These are phyloP conservation scores for Uromyces viciae-fabae DNA, from an alignment of 1,284 basidiomycete genomes.

Conservation along the genomic window DNA sequence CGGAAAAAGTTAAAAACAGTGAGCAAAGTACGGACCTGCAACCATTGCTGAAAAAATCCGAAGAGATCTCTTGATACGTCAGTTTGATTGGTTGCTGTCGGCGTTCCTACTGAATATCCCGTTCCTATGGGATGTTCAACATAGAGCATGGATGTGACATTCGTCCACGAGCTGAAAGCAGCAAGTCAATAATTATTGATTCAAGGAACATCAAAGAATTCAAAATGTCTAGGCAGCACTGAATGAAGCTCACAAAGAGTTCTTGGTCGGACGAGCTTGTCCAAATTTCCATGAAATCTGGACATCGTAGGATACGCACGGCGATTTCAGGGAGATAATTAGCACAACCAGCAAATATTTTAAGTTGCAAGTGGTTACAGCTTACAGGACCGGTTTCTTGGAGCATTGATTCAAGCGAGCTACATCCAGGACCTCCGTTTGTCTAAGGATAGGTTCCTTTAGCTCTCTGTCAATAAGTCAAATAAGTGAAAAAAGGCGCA, in stretches of 20 bases:
- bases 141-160: conserved; percentile 34
- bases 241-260: conserved; percentile 65
- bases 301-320: background rate
- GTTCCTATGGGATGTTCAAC: conserved; percentile 40
- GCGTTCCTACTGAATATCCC: conserved; percentile 32
- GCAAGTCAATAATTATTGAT: background rate
- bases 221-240: background rate
- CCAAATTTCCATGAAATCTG: conserved; percentile 62
- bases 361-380: background rate
- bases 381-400: conserved; percentile 43
- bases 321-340: background rate
- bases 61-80: conserved; percentile 37
- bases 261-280: conserved; percentile 64
- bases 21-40: background rate
- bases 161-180: conserved; percentile 31
- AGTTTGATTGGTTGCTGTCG: conserved; percentile 25
- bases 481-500: background rate
- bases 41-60: conserved; percentile 32
- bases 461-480: no score
- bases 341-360: background rate
- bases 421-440: conserved; percentile 43
- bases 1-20: background rate
- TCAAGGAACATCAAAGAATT: background rate
- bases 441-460: conserved; percentile 1
- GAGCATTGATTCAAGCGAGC: conserved; percentile 40